Evolutionary conservation across 2,329 filamentous ascomycete species (phyloP), one percentile per base, ranked within the genome.

Genomic region (Aspergillus caelatus): DNA sequence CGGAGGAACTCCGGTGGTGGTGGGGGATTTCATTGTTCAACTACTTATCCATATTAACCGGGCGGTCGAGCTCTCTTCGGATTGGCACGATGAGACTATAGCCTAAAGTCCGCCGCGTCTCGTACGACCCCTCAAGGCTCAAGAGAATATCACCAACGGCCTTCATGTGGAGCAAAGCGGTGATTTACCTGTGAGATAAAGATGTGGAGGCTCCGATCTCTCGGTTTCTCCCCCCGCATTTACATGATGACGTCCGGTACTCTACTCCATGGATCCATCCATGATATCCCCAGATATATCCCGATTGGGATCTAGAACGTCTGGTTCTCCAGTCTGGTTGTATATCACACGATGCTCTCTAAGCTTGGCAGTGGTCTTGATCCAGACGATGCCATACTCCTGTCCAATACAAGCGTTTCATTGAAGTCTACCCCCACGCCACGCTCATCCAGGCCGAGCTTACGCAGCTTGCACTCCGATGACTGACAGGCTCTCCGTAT

Each of bases 1-100:
- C 30, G 52, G 52, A 54, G 52, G 52, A 54, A 28, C 52, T 54
- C 52, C 52, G 52, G 52, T 54, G 52, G 52, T 54, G 52, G 52
- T 23, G 52, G 52, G 30, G 52, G 30, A 16, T 53, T 53, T 26
- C 28, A 32, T 34, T 53, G 30, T 14, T 36, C 52, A 19, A 11
- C 4, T 23, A 46, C 39, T 57, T 45, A 57, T 39, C 46, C 46
- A 60, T 43, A 58, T 62, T 62, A 62, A n/a, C 60, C 60, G 60
- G 60, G 55, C 46, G 60, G 46, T 43, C 50, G 28, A 21, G 46
- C 60, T 12, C n/a, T 36, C 21, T 30, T 58, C 23, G 60, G 60
- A 30, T 53, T 53, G 55, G 60, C 36, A 32, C 23, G 4, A 53
- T 52, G 19, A n/a, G 23, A 52, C 14, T 62, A 58, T 62, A 62